Conservation (phyloP, 2,329 filamentous ascomycete species). For the Aspergillaceae sp. region DNA sequence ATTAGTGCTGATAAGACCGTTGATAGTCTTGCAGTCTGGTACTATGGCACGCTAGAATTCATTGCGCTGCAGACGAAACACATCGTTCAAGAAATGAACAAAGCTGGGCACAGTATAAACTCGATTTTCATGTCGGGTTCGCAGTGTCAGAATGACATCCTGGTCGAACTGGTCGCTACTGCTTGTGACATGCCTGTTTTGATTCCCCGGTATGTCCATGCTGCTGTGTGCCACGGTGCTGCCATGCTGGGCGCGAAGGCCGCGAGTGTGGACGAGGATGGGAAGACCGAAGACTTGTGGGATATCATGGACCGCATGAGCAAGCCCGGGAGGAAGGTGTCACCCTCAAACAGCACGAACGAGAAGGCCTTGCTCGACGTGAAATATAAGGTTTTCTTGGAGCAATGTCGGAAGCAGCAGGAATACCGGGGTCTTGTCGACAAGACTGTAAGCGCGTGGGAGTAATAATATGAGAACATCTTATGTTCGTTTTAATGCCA, state of each 20-base stretch:
- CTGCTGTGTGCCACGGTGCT: constrained; percentile 93
- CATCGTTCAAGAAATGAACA: constrained; percentile 92
- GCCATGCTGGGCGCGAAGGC: constrained; percentile 97
- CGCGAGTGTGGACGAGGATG: constrained; percentile 69
- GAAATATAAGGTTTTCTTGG: constrained; percentile 94
- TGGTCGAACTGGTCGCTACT: constrained; percentile 86
- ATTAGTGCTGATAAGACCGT: constrained; percentile 78
- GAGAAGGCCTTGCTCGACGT: constrained; percentile 74
- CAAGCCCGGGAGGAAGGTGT: constrained; percentile 78
- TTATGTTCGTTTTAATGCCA: background rate
- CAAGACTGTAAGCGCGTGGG: constrained; percentile 44
- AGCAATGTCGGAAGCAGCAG: constrained; percentile 81
- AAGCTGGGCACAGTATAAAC: constrained; percentile 72
- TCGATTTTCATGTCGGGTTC: constrained; percentile 99
- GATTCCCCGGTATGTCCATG: constrained; percentile 87
- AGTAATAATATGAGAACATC: background rate
- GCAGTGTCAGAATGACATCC: constrained; percentile 88
- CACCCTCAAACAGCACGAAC: constrained; percentile 60
- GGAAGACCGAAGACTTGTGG: constrained; percentile 82
- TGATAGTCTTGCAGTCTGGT: constrained; percentile 80
- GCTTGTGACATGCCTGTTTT: constrained; percentile 87
- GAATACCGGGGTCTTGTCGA: constrained; percentile 73
- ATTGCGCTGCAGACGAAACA: constrained; percentile 95
- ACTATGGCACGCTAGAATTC: constrained; percentile 96
- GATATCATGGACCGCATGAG: constrained; percentile 96